These are phyloP conservation scores for Forsythia viridissima DNA, from an alignment of 257 asterid genomes.

Conservation along the genomic window DNA sequence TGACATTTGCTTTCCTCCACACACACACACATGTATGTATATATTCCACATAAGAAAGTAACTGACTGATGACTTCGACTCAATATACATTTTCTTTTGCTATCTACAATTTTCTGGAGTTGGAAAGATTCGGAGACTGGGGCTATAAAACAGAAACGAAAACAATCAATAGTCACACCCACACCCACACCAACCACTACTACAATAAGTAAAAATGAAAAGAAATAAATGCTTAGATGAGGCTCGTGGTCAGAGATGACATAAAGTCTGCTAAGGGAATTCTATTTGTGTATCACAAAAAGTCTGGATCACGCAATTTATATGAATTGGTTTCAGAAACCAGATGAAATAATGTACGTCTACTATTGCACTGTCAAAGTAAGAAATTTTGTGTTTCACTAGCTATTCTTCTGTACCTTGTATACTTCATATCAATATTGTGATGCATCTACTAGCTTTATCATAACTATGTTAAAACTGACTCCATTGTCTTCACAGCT, in stretches of 20 bases:
- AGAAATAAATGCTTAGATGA: not conserved
- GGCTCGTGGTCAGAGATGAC: not conserved
- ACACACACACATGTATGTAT: no score
- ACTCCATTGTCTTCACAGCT: slow-evolving; percentile 59
- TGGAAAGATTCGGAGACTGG: slow-evolving; percentile 10
- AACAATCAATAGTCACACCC: slow-evolving; percentile 7
- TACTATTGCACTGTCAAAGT: not conserved
- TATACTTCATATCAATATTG: not conserved
- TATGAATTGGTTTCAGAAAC: not conserved
- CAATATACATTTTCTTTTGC: not conserved
- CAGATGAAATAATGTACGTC: not conserved
- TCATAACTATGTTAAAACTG: slow-evolving; percentile 11
- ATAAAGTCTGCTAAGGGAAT: not conserved
- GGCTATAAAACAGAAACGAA: not conserved
- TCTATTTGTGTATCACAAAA: not conserved
- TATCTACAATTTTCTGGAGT: slow-evolving; percentile 8
- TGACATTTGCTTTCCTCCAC: slow-evolving; percentile 19
- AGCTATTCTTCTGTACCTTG: slow-evolving; percentile 5
- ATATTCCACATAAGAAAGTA: not conserved
- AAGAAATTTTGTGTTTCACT: slow-evolving; percentile 14
- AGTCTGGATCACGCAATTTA: not conserved
- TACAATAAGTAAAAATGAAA: not conserved
- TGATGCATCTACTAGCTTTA: not conserved
- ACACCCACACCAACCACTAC: slow-evolving; percentile 4
- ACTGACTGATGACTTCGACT: slow-evolving; percentile 9